These are phyloP conservation scores for Oryza glumipatula DNA, from an alignment of 176 grass and related monocot species.

Conservation along the genomic window DNA sequence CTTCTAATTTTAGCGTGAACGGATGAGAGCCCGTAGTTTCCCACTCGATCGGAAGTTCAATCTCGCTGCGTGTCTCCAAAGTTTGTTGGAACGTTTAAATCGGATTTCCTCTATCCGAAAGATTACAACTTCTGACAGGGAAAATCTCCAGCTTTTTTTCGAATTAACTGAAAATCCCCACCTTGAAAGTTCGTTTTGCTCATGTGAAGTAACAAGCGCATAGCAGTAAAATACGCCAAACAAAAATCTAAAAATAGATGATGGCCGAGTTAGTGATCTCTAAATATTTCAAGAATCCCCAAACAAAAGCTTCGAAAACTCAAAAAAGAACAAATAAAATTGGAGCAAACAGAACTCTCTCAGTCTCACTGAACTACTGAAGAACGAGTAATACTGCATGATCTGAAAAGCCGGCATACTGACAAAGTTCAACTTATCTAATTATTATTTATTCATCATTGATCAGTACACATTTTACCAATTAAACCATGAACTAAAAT, in stretches of 20 bases:
- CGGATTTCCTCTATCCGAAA: not conserved
- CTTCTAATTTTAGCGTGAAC: too few relatives aligned
- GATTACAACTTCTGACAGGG: not conserved
- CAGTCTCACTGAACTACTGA: not conserved
- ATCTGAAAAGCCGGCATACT: not conserved
- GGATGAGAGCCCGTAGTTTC: too few relatives aligned
- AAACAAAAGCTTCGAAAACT: not conserved
- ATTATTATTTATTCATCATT: not conserved
- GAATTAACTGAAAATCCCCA: not conserved
- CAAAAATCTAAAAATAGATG: not conserved
- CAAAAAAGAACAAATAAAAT: not conserved
- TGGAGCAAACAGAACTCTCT: not conserved
- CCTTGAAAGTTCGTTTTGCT: not conserved
- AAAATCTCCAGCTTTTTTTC: too few relatives aligned
- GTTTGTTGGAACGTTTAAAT: not conserved
- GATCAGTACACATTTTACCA: not conserved
- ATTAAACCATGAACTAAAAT: not conserved
- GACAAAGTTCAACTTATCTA: not conserved
- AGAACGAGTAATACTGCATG: not conserved
- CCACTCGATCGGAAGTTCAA: too few relatives aligned
- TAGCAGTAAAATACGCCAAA: not conserved
- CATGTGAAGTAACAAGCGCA: not conserved
- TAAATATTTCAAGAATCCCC: not conserved
- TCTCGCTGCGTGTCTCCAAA: too few relatives aligned
- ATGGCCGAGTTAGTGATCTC: not conserved